These are phyloP conservation scores for Cyclotella baltica DNA, from an alignment of 108 stramenopile species.

Conservation along the genomic window DNA sequence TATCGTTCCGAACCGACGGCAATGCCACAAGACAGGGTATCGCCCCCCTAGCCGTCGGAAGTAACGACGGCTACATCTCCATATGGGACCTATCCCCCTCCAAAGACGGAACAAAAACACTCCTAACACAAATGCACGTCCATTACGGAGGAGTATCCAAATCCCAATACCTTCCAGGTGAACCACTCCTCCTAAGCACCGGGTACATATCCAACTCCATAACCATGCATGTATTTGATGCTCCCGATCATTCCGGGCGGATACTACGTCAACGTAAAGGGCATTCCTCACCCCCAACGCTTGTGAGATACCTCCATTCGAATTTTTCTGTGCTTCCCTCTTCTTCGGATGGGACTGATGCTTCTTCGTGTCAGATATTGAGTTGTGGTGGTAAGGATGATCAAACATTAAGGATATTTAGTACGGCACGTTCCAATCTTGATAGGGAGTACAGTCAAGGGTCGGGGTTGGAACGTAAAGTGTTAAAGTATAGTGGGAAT, in stretches of 20 bases:
- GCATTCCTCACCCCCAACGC: slow-evolving; percentile 73
- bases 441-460: slow-evolving; percentile 92
- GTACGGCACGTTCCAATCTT: slow-evolving; percentile 78
- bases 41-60: slow-evolving; percentile 85
- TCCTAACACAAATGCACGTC: slow-evolving; percentile 69
- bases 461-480: slow-evolving; percentile 75
- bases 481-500: slow-evolving; percentile 72
- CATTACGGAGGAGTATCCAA: slow-evolving; percentile 83
- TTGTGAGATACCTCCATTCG: slow-evolving; percentile 79
- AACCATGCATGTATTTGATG: slow-evolving; percentile 85
- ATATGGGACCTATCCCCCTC: slow-evolving; percentile 86
- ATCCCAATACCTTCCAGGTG: slow-evolving; percentile 77
- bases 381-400: slow-evolving; percentile 70
- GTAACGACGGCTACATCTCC: slow-evolving; percentile 76
- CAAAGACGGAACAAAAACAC: slow-evolving; percentile 59
- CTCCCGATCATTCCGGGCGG: slow-evolving; percentile 82
- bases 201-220: slow-evolving; percentile 75
- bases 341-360: slow-evolving; percentile 83
- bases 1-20: slow-evolving; percentile 88
- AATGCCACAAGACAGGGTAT: slow-evolving; percentile 76
- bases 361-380: slow-evolving; percentile 80
- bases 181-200: slow-evolving; percentile 80
- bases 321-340: slow-evolving; percentile 70
- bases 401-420: slow-evolving; percentile 80
- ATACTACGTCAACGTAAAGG: slow-evolving; percentile 77